Percentiles rank a stretch among this genome's conserved stretches.
These are phyloP conservation scores for Bipolaris oryzae DNA, from an alignment of 2,329 filamentous ascomycete genomes.

Conservation along the genomic window DNA sequence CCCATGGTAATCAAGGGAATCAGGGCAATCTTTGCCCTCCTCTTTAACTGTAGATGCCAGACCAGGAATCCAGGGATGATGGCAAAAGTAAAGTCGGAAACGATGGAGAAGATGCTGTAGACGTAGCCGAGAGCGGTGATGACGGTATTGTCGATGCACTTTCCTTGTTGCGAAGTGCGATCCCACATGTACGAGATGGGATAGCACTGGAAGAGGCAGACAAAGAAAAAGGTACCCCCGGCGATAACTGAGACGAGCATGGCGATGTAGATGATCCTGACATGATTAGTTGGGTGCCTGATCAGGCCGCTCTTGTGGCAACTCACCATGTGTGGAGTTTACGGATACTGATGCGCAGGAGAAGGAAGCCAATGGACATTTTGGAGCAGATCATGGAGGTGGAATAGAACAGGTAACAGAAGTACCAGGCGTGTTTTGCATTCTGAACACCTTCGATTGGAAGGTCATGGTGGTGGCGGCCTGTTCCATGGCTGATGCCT, in stretches of 20 bases:
- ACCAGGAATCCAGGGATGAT: constrained; percentile 58
- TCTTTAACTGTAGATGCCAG: constrained; percentile 58
- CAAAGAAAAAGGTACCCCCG: constrained; percentile 52
- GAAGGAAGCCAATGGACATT: constrained; percentile 42
- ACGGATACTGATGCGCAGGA: constrained; percentile 40
- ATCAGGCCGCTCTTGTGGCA: rapidly evolving
- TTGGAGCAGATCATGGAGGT: constrained; percentile 43
- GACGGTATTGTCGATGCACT: constrained; percentile 50
- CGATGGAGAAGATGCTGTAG: constrained; percentile 55
- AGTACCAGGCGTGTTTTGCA: constrained; percentile 42
- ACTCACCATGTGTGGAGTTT: constrained; percentile 35
- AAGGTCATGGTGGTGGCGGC: constrained; percentile 36
- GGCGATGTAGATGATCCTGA: constrained; percentile 46
- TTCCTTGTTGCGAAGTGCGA: constrained; percentile 45
- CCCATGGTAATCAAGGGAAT: constrained; percentile 58
- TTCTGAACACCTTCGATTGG: constrained; percentile 24
- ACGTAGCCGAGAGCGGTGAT: constrained; percentile 53
- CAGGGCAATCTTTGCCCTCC: constrained; percentile 57
- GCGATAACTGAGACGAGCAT: constrained; percentile 48
- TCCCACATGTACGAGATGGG: constrained; percentile 59
- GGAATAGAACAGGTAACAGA: constrained; percentile 44
- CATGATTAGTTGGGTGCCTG: neutral
- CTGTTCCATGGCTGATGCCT: constrained; percentile 40
- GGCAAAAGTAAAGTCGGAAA: constrained; percentile 58
- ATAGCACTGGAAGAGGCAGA: constrained; percentile 58